Base-by-base conservation (phyloP, 345 rosid genomes). In the Pelargonium nanum region DNA sequence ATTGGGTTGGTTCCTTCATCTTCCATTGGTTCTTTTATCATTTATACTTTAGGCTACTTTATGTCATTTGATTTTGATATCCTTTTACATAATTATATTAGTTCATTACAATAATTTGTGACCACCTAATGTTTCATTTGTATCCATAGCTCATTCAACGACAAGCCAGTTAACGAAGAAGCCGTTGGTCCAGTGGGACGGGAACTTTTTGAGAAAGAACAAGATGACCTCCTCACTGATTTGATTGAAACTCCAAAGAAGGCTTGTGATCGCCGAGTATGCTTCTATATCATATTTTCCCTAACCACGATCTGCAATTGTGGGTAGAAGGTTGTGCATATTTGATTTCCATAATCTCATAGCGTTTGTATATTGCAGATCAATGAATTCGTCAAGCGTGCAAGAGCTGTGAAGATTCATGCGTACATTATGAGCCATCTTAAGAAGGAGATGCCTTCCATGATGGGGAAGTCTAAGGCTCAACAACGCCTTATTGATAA, bases 381-480 rank as follows among this genome's bases (percentile, higher is more conserved):
- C 51, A 93, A 93, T 23, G 99, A 93, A 70, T 89, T 93, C 68
- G 97, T 89, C 55, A 93, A 89, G 72, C 85, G 99, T 59, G 96
- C 96, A 22, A 71, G 97, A 78, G 90, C 97, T 44, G 96, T 85
- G 2, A 87, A 89, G 82, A 89, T 93, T 24, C 94, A 93, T 75
- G 96, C 99, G 20, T 81, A 83, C 68, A 89, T 89, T 61, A 84
- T 93, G 32, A 83, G 95, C 55, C 99, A 93, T 48, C 97, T 93
- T 12, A 89, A 83, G 75, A 93, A 86, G 75, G 96, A 84, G 76
- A 93, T 93, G 99, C 97, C 97, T 32, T 68, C 88, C 45, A 76
- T 89, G 90, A 83, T 93, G 86, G 99, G 99, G n/a, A 93, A 89
- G 79, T 76, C 97, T 26, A 93, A 84, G 78, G 78, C 92, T 65